Evolutionary conservation across 306 rosid species (phyloP).

Genomic region (Lathyrus tuberosus): DNA sequence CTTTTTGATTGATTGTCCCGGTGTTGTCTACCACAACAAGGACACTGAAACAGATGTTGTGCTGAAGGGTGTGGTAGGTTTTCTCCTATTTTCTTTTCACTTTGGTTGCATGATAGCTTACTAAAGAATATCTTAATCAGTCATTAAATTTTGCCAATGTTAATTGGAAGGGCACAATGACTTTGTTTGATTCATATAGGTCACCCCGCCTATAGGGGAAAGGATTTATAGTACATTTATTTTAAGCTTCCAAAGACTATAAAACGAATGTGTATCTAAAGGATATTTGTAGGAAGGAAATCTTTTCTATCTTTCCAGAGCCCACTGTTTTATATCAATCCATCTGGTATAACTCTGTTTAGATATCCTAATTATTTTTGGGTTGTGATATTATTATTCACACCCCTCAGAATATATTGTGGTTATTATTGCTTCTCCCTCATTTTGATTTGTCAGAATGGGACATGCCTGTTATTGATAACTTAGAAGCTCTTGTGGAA

Average conservation of each 20-base stretch:
- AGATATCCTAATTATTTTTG: not conserved
- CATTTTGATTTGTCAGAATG: not conserved
- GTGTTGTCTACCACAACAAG: slow-evolving; percentile 81
- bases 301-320: not conserved
- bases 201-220: not conserved
- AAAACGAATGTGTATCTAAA: not conserved
- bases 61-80: slow-evolving; percentile 91
- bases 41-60: slow-evolving; percentile 93
- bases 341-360: not conserved
- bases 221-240: not conserved
- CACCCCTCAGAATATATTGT: not conserved
- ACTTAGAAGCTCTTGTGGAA: not conserved
- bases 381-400: slow-evolving; percentile 4
- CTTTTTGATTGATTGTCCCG: slow-evolving; percentile 92
- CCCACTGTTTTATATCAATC: slow-evolving; percentile 1
- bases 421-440: not conserved
- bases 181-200: not conserved
- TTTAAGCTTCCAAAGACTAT: not conserved
- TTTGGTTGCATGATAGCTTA: slow-evolving; percentile 8
- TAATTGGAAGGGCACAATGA: not conserved
- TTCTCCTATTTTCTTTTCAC: slow-evolving; percentile 5
- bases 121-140: not conserved
- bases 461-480: not conserved
- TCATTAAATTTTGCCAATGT: not conserved
- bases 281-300: not conserved